Evolutionary conservation across 805 yeast genomes (phyloP).

Genomic region (Candida tallmaniae): DNA sequence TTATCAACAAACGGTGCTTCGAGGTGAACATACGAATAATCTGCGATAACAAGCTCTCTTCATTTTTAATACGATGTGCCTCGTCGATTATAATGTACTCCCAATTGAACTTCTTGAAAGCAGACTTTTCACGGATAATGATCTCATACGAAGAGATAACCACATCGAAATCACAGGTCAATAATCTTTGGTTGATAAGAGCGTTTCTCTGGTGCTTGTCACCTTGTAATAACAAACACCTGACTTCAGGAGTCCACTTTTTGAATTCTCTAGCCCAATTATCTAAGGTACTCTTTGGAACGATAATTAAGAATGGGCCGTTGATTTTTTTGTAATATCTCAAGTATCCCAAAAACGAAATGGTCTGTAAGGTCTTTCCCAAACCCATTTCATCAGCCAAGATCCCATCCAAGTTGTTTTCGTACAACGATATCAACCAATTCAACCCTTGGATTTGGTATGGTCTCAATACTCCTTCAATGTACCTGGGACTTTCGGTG

Average conservation of each 20-base stretch:
- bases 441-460: slow-evolving; percentile 79
- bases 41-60: slow-evolving; percentile 66
- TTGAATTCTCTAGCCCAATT: slow-evolving; percentile 78
- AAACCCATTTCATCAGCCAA: slow-evolving; percentile 86
- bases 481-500: slow-evolving; percentile 46
- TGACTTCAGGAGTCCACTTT: slow-evolving; percentile 77
- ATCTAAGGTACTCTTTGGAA: slow-evolving; percentile 76
- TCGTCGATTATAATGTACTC: slow-evolving; percentile 76
- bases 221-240: slow-evolving; percentile 67
- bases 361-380: slow-evolving; percentile 79
- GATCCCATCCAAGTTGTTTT: slow-evolving; percentile 67
- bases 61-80: slow-evolving; percentile 80
- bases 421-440: slow-evolving; percentile 68
- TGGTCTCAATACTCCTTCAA: slow-evolving; percentile 60
- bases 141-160: slow-evolving; percentile 71
- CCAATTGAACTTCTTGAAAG: slow-evolving; percentile 66
- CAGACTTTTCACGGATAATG: slow-evolving; percentile 67
- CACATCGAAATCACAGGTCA: slow-evolving; percentile 67
- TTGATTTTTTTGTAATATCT: slow-evolving; percentile 54
- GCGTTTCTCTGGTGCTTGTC: slow-evolving; percentile 62
- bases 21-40: slow-evolving; percentile 71
- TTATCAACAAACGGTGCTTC: slow-evolving; percentile 63
- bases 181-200: slow-evolving; percentile 45
- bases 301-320: slow-evolving; percentile 75
- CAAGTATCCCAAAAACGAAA: slow-evolving; percentile 68